Base-by-base conservation (phyloP, 1,284 basidiomycete species). In the Sanghuangporus weigelae region DNA sequence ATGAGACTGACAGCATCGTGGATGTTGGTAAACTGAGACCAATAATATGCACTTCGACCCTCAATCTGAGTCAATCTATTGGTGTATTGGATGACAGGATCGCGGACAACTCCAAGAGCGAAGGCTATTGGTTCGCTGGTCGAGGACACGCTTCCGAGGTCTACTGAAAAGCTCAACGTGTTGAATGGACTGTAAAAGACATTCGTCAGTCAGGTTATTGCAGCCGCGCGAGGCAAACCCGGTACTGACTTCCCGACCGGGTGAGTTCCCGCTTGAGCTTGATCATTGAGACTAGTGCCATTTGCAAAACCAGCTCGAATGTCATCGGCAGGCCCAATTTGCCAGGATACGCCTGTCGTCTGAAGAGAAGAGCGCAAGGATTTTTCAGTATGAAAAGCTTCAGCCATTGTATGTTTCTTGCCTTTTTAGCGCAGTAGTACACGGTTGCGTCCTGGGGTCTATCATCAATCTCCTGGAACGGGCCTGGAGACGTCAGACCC, bases 361-460 rank as follows among this genome's bases (percentile, higher is more conserved):
- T 62, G 44, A 26, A 40, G 36, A 19, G 2, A 57, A 7, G 19
- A 46, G 16, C 12, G 3, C 14, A 31, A 12, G 2, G 3, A 38
- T 2, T 6, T 6, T 46, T 10, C 10, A 7, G 19, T 12, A 11
- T 1, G 21, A 3, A 21, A 7, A 31, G 7, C 21, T 14, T 46
- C 14, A 39, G 21, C 4, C 6, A 19, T n/a, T 38, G 16, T 31
- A 2, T 19, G 2, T 23, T 16, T 66, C 71, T 50, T 55, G 75
- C 75, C 35, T 66, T 68, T 16, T 67, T 57, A 5, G 72, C 70
- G 1, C 73, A 74, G 62, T 76, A 75, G 65, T 75, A 77, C 0
- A 74, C 71, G 0, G 72, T 71, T 0, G 72, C 72, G 59, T 80
- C 76, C 53, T 76, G 71, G 8, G 75, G 74, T 6, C 73, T 69